phyloP scores from a whole-genome alignment of 2,329 filamentous ascomycete species.

The Cercospora sojina region DNA sequence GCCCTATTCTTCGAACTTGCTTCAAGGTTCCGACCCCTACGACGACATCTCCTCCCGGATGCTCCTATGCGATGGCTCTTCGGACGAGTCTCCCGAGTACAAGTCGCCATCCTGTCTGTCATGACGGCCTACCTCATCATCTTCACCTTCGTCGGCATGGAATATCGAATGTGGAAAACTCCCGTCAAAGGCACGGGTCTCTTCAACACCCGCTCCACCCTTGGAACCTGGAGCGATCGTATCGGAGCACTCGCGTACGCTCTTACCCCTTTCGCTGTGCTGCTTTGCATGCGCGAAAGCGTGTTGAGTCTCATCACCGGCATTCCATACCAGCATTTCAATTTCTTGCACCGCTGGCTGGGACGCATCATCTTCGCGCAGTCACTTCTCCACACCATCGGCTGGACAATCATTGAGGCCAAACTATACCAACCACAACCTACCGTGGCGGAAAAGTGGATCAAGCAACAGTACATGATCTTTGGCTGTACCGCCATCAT shows the following conservation, averaged over 20 bases:
- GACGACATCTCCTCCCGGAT: conserved; percentile 57
- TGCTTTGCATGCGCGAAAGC: conserved; percentile 68
- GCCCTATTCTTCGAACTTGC: conserved; percentile 24
- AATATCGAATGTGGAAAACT: conserved; percentile 68
- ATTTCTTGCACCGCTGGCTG: conserved; percentile 74
- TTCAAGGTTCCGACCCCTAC: conserved; percentile 9
- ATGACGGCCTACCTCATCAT: conserved; percentile 63
- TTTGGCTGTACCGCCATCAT: conserved; percentile 71
- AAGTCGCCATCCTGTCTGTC: conserved; percentile 61
- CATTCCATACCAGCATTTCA: conserved; percentile 70
- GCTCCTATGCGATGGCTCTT: conserved; percentile 56
- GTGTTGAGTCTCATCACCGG: conserved; percentile 69
- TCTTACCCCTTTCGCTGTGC: conserved; percentile 67
- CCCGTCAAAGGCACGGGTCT: conserved; percentile 60
- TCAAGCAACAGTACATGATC: conserved; percentile 66
- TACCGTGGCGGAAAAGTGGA: conserved; percentile 54
- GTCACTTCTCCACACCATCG: conserved; percentile 66
- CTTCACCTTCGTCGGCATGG: conserved; percentile 63
- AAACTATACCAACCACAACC: conserved; percentile 72
- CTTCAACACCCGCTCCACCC: conserved; percentile 63
- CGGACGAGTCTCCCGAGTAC: conserved; percentile 66
- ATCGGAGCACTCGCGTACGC: conserved; percentile 71
- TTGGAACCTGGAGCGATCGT: conserved; percentile 69
- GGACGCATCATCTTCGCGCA: conserved; percentile 72
- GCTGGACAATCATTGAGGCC: conserved; percentile 67